Evolutionary conservation across 495 filamentous ascomycete species (phyloP), one percentile per base, ranked within the genome.

Genomic region (Aspergillus olivimuriae): DNA sequence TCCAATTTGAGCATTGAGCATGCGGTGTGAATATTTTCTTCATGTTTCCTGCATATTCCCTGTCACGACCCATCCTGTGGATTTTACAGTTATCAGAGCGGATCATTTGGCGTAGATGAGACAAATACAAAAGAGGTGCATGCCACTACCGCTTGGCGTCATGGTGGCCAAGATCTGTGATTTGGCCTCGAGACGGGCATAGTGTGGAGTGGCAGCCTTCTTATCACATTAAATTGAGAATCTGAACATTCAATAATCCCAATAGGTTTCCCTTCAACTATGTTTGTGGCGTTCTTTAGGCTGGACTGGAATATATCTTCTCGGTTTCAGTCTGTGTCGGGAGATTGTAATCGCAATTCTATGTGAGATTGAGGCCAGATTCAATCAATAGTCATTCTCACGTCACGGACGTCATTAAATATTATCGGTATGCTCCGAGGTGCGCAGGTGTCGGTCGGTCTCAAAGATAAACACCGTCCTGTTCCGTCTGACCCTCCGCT

Each of bases 391-490:
- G n/a, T n/a, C n/a, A n/a, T n/a, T n/a, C n/a, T n/a, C n/a, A n/a
- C n/a, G n/a, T n/a, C n/a, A n/a, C n/a, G n/a, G n/a, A n/a, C n/a
- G n/a, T n/a, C n/a, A n/a, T n/a, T n/a, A n/a, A n/a, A n/a, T n/a
- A n/a, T n/a, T n/a, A n/a, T n/a, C n/a, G n/a, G n/a, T n/a, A n/a
- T n/a, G n/a, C n/a, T n/a, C n/a, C n/a, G n/a, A 17, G 14, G 33
- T 4, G 12, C 4, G 33, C 1, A 17, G 9, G 33, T 7, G 7
- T 8, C 16, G 11, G 14, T 6, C 33, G 15, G 4, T 17, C 15
- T 34, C 60, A 88, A 41, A 88, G 62, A 63, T 86, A 79, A 54
- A 89, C 69, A 8, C 84, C 83, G 14, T 74, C 76, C 30, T 80
- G 73, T 5, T 72, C 72, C 20, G 31, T 5, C 22, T 52, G 30